Base-by-base conservation (phyloP, 352 stramenopile species). In the Halophytophthora batemanensis region DNA sequence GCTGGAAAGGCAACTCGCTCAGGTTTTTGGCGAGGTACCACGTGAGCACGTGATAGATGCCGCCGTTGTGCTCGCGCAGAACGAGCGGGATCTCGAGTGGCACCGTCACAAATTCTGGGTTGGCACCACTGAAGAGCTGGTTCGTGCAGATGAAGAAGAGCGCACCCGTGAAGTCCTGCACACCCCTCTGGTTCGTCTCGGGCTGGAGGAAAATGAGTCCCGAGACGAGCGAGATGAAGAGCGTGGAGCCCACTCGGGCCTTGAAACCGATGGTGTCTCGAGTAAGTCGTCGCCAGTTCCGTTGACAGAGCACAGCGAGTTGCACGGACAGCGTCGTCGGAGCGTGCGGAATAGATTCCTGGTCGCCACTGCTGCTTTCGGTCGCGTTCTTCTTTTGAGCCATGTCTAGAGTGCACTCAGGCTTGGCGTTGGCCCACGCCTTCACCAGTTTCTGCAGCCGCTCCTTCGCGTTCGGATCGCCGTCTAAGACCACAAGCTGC, bases 401-500 rank as follows among this genome's bases (percentile, higher is more conserved):
- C 4, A 8, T 4, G 8, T 31, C 25, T 8, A 31, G 25, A 31
- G 25, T 10, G 8, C 4, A 31, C 4, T 31, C 25, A 31, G 25
- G 4, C 25, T 31, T 31, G 4, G 8, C 25, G 8, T 8, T 31
- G 25, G 25, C 8, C 25, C 25, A 31, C 4, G 25, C 25, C 25
- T 31, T 8, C 8, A 31, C 25, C 8, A 31, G 25, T 8, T 10
- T 31, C 25, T 8, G 25, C 8, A 31, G 25, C 4, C 25, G 25
- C 8, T 31, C 71, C 6, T 28, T 46, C 6, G 19, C 22, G 18
- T 85, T 76, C 0, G 55, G 71, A 3, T 60, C 57, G 29, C 77
- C 72, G 50, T 86, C 70, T 13, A 84, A 53, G 2, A 84, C 68
- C 2, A 81, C 71, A 1, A 87, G 41, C 37, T 87, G 70, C 1